phyloP scores from a whole-genome alignment of 768 basidiomycete species.

The Phylloporus sp. region DNA sequence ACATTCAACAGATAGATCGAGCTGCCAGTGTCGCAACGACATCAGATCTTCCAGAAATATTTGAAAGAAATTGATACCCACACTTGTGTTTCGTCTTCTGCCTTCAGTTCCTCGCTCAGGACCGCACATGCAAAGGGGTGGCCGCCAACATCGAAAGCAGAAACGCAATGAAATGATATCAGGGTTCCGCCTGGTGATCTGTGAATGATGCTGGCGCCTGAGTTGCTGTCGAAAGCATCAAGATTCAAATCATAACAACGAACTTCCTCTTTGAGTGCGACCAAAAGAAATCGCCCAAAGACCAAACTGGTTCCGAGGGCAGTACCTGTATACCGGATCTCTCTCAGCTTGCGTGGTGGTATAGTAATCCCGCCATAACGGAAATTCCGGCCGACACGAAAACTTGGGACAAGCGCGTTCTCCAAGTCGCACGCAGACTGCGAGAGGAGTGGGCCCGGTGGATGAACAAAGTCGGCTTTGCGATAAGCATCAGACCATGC shows the following conservation, averaged over 20 bases:
- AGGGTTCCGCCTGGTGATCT: neutral
- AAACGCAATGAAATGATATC: constrained; percentile 5
- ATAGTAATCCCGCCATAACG: neutral
- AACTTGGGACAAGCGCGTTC: constrained; percentile 8
- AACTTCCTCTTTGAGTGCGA: constrained; percentile 13
- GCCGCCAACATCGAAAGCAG: neutral
- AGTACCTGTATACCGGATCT: constrained; percentile 8
- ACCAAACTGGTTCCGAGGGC: constrained; percentile 1
- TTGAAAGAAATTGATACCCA: neutral
- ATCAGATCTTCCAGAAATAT: neutral
- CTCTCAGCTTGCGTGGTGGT: neutral
- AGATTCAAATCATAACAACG: constrained; percentile 13
- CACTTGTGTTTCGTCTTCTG: neutral
- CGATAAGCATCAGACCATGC: constrained; percentile 16
- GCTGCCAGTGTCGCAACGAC: neutral
- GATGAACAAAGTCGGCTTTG: neutral
- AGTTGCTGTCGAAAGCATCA: neutral
- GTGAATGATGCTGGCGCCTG: constrained; percentile 8
- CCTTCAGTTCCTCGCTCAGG: neutral
- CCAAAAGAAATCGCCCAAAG: constrained; percentile 13
- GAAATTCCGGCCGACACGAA: constrained; percentile 9
- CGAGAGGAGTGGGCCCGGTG: too few relatives aligned
- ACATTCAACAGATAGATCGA: constrained; percentile 6
- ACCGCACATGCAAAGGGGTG: constrained; percentile 5
- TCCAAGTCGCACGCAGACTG: constrained; percentile 4